phyloP scores from a whole-genome alignment of 495 filamentous ascomycete species.

The Hypoxylon cercidicola region DNA sequence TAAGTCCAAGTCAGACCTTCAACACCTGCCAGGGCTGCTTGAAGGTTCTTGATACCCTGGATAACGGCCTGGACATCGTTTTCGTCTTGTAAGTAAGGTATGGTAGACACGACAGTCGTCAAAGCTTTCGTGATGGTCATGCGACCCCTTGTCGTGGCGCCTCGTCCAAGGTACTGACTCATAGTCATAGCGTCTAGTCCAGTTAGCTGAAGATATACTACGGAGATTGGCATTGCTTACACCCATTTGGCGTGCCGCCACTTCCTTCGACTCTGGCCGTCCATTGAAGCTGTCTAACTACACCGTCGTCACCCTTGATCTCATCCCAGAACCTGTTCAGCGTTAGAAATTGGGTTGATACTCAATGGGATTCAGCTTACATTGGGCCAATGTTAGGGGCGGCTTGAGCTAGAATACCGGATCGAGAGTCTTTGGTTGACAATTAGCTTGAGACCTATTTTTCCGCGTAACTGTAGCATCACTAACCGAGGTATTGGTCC shows the following conservation, averaged over 20 bases:
- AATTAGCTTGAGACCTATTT: slow-evolving; percentile 33
- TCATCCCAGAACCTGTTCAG: slow-evolving; percentile 61
- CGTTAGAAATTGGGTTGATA: slow-evolving; percentile 6
- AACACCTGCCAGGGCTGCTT: slow-evolving; percentile 61
- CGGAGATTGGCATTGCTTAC: slow-evolving; percentile 51
- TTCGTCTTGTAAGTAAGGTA: slow-evolving; percentile 65
- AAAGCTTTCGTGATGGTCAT: slow-evolving; percentile 67
- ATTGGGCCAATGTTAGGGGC: slow-evolving; percentile 74
- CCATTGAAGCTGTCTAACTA: slow-evolving; percentile 74
- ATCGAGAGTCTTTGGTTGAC: slow-evolving; percentile 54
- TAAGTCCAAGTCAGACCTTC: slow-evolving; percentile 61
- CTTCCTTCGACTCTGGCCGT: slow-evolving; percentile 70
- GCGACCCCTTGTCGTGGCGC: slow-evolving; percentile 68
- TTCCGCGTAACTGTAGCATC: background rate
- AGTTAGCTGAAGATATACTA: slow-evolving; percentile 48
- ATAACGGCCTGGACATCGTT: slow-evolving; percentile 62
- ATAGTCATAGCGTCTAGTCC: slow-evolving; percentile 65
- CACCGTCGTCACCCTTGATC: slow-evolving; percentile 68
- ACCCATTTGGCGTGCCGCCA: slow-evolving; percentile 52
- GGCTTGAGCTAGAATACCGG: slow-evolving; percentile 73
- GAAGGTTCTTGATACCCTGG: slow-evolving; percentile 67
- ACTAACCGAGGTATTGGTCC: slow-evolving; percentile 50
- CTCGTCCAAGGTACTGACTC: slow-evolving; percentile 73
- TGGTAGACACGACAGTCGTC: slow-evolving; percentile 62
- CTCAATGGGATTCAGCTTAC: slow-evolving; percentile 41